phyloP scores from a whole-genome alignment of 2,329 filamentous ascomycete species.

The Colletotrichum salicis region DNA sequence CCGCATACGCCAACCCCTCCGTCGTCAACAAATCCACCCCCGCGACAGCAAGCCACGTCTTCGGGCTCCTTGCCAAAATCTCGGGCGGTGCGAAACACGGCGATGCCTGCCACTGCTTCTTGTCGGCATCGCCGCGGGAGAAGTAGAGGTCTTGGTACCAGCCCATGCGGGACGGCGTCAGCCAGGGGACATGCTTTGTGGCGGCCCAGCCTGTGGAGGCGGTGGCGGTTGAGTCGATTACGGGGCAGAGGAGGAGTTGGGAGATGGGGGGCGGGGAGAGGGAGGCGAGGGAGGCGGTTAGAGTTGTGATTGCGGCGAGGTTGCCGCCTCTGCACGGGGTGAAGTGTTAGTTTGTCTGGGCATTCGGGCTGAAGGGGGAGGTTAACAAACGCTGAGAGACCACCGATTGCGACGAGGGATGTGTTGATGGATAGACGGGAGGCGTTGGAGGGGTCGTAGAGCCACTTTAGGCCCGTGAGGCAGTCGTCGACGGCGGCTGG shows the following conservation, averaged over 20 bases:
- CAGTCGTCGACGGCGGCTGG: conserved; percentile 48
- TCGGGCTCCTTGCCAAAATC: conserved; percentile 42
- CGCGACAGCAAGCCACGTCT: conserved; percentile 45
- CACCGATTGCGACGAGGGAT: conserved; percentile 43
- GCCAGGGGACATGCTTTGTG: conserved; percentile 43
- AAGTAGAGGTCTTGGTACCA: conserved; percentile 51
- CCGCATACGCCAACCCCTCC: conserved; percentile 44
- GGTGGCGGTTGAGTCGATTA: conserved; percentile 49
- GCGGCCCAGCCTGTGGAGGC: conserved; percentile 33
- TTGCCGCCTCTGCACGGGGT: conserved; percentile 34
- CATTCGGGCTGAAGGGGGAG: no score
- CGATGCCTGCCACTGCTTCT: conserved; percentile 44
- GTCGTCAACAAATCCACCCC: conserved; percentile 48
- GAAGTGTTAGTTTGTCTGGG: neutral
- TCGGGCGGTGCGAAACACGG: conserved; percentile 43
- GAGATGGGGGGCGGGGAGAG: conserved; percentile 12
- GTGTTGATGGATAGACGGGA: conserved; percentile 41
- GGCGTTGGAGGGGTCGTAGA: conserved; percentile 32
- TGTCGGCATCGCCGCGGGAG: conserved; percentile 38
- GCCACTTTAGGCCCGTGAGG: conserved; percentile 46
- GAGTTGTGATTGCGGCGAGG: conserved; percentile 36
- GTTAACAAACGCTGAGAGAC: conserved; percentile 41
- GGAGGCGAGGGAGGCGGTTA: conserved; percentile 20
- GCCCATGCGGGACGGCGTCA: conserved; percentile 46
- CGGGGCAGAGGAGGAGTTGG: conserved; percentile 43